Evolutionary conservation across 345 rosid species (phyloP), one percentile per base, ranked within the genome.

Genomic region (Citrus sp.): DNA sequence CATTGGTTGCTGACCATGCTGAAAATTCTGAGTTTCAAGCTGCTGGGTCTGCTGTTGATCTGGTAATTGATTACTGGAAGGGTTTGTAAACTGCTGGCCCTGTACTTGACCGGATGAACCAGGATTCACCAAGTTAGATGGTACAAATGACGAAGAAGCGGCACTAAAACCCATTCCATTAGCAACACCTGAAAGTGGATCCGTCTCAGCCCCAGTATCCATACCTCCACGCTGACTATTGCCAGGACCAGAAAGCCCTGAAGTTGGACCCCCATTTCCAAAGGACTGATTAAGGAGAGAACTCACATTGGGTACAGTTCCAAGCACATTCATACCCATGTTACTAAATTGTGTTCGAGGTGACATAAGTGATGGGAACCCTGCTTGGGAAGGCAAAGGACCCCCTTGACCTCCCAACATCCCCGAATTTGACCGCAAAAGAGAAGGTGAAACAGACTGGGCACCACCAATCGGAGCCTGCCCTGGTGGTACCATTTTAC

Each of bases 401-500:
- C 88, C 93, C 54, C 97, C 98, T 82, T 92, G 98, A 37, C 86
- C 75, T 79, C 99, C 98, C 79, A 90, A 42, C 87, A 90, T 83
- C 37, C 92, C 95, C 0, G 97, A 90, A 78, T 89, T 91, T 7
- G 95, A 88, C 72, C 92, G 85, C 89, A 95, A 77, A 40, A 92
- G 87, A 2, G 97, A 88, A 75, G 97, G 85, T 7, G 92, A 78
- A 81, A 86, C 92, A 60, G 89, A 82, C 84, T 89, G 98, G 54
- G 92, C 88, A 80, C 93, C 89, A 65, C 97, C 95, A 74, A 89
- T 85, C 14, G 98, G 94, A 74, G 90, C 86, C 73, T 91, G 87
- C 79, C 98, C 99, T 56, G 98, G 88, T 49, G 93, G 96, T 60
- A 92, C 90, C 99, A 97, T 97, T 73, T 80, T 88, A 80, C 68